Evolutionary conservation across 306 rosid species (phyloP).

Genomic region (Lotus japonicus): DNA sequence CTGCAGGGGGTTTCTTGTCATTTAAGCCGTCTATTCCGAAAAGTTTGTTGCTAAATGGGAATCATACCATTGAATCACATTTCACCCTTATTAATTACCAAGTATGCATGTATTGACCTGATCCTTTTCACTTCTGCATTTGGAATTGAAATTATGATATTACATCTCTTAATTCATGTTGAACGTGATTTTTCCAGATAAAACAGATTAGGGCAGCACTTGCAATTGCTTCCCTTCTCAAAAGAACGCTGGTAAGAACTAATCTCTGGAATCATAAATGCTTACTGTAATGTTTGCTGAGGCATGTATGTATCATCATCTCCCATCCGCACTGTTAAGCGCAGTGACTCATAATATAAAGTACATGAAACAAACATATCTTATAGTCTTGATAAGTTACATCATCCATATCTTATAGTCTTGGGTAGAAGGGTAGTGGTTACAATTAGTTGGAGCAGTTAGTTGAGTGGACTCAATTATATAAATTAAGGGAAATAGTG

Average conservation of each 20-base stretch:
- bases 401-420: no score
- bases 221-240: slow-evolving; percentile 80
- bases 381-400: no score
- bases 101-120: slow-evolving; percentile 53
- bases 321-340: not conserved
- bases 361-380: not conserved
- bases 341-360: not conserved
- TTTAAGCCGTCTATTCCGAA: slow-evolving; percentile 87
- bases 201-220: slow-evolving; percentile 90
- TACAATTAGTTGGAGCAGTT: no score
- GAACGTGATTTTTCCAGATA: slow-evolving; percentile 49
- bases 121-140: slow-evolving; percentile 32
- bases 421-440: no score
- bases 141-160: slow-evolving; percentile 19
- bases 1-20: slow-evolving; percentile 83
- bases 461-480: no score
- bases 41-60: slow-evolving; percentile 60
- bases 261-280: slow-evolving; percentile 6
- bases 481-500: no score
- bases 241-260: slow-evolving; percentile 83
- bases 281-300: not conserved
- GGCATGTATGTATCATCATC: not conserved
- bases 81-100: slow-evolving; percentile 82
- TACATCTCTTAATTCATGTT: slow-evolving; percentile 8
- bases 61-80: slow-evolving; percentile 65